Conservation (phyloP, 192 early-diverging fungal species). For the Spinellus fusiger region DNA sequence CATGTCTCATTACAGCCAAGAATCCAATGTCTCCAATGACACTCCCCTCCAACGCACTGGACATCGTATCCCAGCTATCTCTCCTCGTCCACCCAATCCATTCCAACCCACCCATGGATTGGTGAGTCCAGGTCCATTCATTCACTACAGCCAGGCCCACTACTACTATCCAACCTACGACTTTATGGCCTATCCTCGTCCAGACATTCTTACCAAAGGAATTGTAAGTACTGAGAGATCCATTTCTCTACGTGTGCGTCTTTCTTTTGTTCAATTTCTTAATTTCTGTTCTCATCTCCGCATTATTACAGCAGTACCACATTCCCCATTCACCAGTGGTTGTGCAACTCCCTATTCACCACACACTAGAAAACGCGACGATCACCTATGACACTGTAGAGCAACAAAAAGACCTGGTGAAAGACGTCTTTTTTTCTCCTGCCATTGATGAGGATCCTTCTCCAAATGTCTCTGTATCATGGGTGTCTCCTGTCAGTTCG, state of each 20-base stretch:
- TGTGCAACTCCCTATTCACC: slow-evolving; percentile 17
- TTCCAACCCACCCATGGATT: too few species aligned
- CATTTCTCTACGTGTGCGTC: background rate
- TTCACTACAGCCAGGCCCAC: too few species aligned
- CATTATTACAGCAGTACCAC: slow-evolving; percentile 15
- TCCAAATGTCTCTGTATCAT: background rate
- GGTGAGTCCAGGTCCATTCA: too few species aligned
- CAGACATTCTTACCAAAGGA: too few species aligned
- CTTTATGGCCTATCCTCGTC: too few species aligned
- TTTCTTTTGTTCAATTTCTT: background rate
- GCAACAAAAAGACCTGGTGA: slow-evolving; percentile 27
- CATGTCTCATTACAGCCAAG: too few species aligned
- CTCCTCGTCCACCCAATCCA: too few species aligned
- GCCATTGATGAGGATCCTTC: slow-evolving; percentile 18
- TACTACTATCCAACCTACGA: too few species aligned
- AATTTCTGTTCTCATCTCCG: slow-evolving; percentile 10
- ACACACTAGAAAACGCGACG: slow-evolving; percentile 30
- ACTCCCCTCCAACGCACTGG: too few species aligned
- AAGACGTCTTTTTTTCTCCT: slow-evolving; percentile 38
- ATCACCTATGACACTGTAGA: slow-evolving; percentile 29
- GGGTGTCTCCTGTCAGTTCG: background rate
- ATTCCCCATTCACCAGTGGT: slow-evolving; percentile 8
- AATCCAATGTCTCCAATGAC: too few species aligned
- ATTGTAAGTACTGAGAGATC: background rate
- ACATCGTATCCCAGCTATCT: too few species aligned